A percentile compares a stretch with the other conserved stretches of the same genome.
phyloP scores from a whole-genome alignment of 225 moss, liverwort and hornwort genomes.

The Rhytidiadelphus loreus region DNA sequence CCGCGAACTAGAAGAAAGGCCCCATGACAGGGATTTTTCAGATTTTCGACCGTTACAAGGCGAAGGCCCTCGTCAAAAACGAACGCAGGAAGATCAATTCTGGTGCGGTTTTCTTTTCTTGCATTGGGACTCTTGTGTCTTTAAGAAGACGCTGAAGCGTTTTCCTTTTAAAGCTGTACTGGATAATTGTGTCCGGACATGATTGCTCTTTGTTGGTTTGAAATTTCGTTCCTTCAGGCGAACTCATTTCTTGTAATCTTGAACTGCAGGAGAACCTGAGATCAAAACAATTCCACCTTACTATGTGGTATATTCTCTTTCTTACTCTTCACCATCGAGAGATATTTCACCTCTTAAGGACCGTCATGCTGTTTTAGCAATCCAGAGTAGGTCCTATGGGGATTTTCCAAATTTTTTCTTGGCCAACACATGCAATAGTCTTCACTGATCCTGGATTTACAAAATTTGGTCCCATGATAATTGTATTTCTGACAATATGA shows the following conservation, averaged over 20 bases:
- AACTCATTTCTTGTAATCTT: not conserved
- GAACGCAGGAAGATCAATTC: conserved; percentile 29
- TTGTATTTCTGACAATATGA: not conserved
- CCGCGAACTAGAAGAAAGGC: not conserved
- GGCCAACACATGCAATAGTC: not conserved
- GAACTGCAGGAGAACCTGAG: conserved; percentile 27
- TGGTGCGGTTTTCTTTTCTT: not conserved
- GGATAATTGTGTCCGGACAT: not conserved
- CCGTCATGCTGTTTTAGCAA: not conserved
- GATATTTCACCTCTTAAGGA: not conserved
- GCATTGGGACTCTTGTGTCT: not conserved
- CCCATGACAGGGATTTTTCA: conserved; percentile 48
- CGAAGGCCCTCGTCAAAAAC: conserved; percentile 14
- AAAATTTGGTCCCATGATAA: not conserved
- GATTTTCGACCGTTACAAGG: conserved; percentile 55
- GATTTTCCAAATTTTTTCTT: not conserved
- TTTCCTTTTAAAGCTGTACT: not conserved
- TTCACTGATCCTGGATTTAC: not conserved
- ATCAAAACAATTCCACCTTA: conserved; percentile 4
- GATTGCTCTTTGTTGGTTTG: not conserved
- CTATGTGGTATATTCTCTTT: conserved; percentile 10
- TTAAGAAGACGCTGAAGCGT: not conserved
- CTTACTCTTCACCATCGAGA: not conserved
- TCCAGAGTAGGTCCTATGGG: not conserved
- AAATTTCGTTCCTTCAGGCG: not conserved